These are phyloP conservation scores for Komagataea norvegica DNA, from an alignment of 1,139 yeast genomes.

Conservation along the genomic window DNA sequence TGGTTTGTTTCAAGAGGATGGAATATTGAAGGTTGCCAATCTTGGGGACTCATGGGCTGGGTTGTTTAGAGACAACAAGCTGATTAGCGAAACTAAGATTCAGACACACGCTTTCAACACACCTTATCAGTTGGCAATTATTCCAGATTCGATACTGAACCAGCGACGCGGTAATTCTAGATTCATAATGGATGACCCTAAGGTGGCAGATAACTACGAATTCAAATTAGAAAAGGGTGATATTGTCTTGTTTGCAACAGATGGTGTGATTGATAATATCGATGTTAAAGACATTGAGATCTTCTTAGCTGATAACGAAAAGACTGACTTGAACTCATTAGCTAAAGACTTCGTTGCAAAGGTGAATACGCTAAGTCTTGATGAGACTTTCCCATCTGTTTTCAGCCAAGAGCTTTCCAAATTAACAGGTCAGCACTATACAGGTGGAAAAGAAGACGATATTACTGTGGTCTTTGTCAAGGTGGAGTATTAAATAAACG, in stretches of 20 bases:
- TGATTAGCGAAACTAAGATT: slow-evolving; percentile 63
- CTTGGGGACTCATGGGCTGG: slow-evolving; percentile 97
- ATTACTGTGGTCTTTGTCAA: slow-evolving; percentile 74
- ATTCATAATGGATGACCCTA: slow-evolving; percentile 51
- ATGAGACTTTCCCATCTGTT: slow-evolving; percentile 73
- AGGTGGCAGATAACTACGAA: slow-evolving; percentile 40
- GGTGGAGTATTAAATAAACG: slow-evolving; percentile 45
- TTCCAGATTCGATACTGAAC: slow-evolving; percentile 58
- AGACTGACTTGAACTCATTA: slow-evolving; percentile 36
- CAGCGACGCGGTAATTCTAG: slow-evolving; percentile 51
- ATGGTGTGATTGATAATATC: slow-evolving; percentile 89
- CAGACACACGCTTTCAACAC: slow-evolving; percentile 90
- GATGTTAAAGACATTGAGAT: slow-evolving; percentile 67
- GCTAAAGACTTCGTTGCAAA: slow-evolving; percentile 59
- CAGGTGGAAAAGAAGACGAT: slow-evolving; percentile 96
- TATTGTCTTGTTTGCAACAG: slow-evolving; percentile 81
- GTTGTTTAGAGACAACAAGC: slow-evolving; percentile 61
- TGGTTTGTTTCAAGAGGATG: slow-evolving; percentile 62
- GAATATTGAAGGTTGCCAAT: slow-evolving; percentile 62
- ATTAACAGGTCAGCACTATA: slow-evolving; percentile 63
- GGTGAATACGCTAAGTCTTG: slow-evolving; percentile 67
- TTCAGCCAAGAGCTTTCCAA: slow-evolving; percentile 77
- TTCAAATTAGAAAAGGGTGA: slow-evolving; percentile 59
- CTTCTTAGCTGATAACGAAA: slow-evolving; percentile 47
- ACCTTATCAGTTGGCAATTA: slow-evolving; percentile 84